phyloP scores from a whole-genome alignment of 2,329 filamentous ascomycete species.

The Lizonia empirigonia region DNA sequence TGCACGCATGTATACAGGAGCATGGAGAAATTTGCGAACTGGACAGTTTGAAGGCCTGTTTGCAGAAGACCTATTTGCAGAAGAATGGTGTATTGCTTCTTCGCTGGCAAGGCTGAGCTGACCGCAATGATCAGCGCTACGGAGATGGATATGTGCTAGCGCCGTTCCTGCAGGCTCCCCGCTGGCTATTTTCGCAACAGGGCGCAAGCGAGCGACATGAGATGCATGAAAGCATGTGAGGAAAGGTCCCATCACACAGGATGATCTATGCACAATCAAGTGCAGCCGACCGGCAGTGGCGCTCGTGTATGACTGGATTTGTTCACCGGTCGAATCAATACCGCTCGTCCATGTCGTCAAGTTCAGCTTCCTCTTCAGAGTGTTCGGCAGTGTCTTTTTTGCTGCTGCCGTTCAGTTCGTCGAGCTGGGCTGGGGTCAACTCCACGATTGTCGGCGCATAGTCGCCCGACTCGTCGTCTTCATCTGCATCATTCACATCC shows the following conservation, averaged over 20 bases:
- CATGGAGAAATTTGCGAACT: background rate
- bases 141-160: slow-evolving; percentile 12
- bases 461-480: slow-evolving; percentile 68
- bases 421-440: slow-evolving; percentile 52
- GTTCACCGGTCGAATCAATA: slow-evolving; percentile 29
- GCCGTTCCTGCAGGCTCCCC: slow-evolving; percentile 14
- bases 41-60: no score
- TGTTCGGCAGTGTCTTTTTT: slow-evolving; percentile 28
- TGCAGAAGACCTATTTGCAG: no score
- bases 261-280: background rate
- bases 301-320: background rate
- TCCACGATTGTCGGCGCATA: slow-evolving; percentile 68
- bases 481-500: slow-evolving; percentile 60
- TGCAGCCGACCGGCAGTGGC: background rate
- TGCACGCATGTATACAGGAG: background rate
- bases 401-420: slow-evolving; percentile 41
- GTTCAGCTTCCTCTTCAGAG: slow-evolving; percentile 47
- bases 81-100: background rate
- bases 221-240: background rate
- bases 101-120: slow-evolving; percentile 24
- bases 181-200: slow-evolving; percentile 31
- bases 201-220: slow-evolving; percentile 12
- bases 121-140: slow-evolving; percentile 17
- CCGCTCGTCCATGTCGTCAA: slow-evolving; percentile 49
- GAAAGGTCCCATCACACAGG: background rate